Conservation (phyloP, 192 early-diverging fungal genomes). For the Coemansia sp. region DNA sequence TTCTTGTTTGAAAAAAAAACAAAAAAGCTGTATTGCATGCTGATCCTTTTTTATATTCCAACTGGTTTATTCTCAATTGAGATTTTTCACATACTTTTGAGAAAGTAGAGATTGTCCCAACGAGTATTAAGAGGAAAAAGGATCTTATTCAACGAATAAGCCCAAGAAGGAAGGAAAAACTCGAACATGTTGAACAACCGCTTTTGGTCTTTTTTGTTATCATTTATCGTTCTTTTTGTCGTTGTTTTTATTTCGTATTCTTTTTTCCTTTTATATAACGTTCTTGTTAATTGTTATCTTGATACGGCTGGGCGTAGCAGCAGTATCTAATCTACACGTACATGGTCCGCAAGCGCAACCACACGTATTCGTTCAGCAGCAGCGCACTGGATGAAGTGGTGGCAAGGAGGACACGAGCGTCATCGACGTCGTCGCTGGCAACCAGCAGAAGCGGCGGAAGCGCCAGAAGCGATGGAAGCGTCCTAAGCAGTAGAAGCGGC, state of each 20-base stretch:
- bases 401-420: background rate
- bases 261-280: too few relatives aligned
- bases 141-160: too few relatives aligned
- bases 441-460: background rate
- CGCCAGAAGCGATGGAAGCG: constrained; percentile 7
- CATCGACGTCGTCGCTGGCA: constrained; percentile 4
- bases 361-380: constrained; percentile 29
- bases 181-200: too few relatives aligned
- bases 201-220: background rate
- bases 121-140: too few relatives aligned
- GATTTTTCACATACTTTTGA: too few relatives aligned
- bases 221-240: background rate
- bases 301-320: too few relatives aligned
- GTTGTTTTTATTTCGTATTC: background rate
- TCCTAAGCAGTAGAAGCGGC: background rate
- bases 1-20: background rate
- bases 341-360: constrained; percentile 13
- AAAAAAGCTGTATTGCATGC: background rate
- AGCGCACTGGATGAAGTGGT: constrained; percentile 30
- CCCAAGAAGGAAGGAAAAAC: too few relatives aligned
- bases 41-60: background rate
- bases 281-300: too few relatives aligned
- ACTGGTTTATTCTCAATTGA: background rate
- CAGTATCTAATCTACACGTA: background rate
- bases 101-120: too few relatives aligned